Conservation (phyloP, 768 basidiomycete genomes). For the Holtermannia corniformis region DNA sequence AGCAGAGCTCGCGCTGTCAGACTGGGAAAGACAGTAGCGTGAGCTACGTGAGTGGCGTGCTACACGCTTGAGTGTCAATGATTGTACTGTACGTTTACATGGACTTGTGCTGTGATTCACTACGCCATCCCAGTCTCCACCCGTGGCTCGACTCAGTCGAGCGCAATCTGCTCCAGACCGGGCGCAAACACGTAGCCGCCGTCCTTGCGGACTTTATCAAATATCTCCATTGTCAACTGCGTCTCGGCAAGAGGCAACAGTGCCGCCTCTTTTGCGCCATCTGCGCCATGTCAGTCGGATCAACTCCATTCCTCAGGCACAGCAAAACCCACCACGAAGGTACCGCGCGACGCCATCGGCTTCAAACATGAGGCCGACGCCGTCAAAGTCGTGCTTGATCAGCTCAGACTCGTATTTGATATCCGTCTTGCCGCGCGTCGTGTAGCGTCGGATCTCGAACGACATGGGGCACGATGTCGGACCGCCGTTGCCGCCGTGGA, state of each 20-base stretch:
- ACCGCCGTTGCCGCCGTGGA: slow-evolving; percentile 19
- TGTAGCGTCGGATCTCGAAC: slow-evolving; percentile 3
- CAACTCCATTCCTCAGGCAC: neutral
- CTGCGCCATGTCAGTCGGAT: no score
- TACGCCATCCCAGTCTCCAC: no score
- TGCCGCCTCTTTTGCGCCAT: slow-evolving; percentile 17
- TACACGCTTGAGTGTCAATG: slow-evolving; percentile 9
- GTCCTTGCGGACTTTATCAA: slow-evolving; percentile 25
- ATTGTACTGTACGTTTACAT: neutral
- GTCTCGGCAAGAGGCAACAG: slow-evolving; percentile 22
- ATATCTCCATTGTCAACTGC: slow-evolving; percentile 27
- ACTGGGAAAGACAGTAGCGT: slow-evolving; percentile 74
- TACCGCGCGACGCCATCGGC: slow-evolving; percentile 28
- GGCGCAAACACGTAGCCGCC: slow-evolving; percentile 25
- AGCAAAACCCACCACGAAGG: slow-evolving; percentile 8
- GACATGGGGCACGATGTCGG: slow-evolving; percentile 8
- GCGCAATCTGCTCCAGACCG: slow-evolving; percentile 21
- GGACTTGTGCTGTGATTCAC: no score
- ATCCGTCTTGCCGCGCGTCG: slow-evolving; percentile 1
- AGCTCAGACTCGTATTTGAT: slow-evolving; percentile 7
- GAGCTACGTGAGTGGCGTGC: slow-evolving; percentile 75
- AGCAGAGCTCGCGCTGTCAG: slow-evolving; percentile 73
- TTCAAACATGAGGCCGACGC: slow-evolving; percentile 26
- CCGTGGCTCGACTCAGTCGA: neutral
- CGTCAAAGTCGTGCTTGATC: slow-evolving; percentile 16